Percentiles rank a stretch among this genome's conserved stretches.
phyloP scores from a whole-genome alignment of 768 basidiomycete species.

The Pleurotus platypus region DNA sequence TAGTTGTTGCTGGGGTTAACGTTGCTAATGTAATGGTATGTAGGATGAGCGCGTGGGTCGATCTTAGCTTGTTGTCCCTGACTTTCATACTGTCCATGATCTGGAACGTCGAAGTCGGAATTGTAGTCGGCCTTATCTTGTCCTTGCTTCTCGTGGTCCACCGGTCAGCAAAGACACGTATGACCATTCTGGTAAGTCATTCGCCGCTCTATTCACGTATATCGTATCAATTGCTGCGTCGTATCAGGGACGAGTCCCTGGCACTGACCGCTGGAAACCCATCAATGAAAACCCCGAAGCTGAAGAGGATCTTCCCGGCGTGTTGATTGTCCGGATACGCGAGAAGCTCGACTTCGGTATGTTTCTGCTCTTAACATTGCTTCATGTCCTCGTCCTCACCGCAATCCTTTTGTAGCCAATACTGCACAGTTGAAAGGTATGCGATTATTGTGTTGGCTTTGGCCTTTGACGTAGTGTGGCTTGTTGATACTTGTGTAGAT shows the following conservation, averaged over 20 bases:
- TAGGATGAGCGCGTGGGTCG: slow-evolving; percentile 92
- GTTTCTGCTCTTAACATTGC: slow-evolving; percentile 17
- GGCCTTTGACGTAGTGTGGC: not conserved
- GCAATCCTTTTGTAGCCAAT: slow-evolving; percentile 55
- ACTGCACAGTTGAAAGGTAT: slow-evolving; percentile 90
- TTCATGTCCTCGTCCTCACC: not conserved
- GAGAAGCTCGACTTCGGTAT: slow-evolving; percentile 90
- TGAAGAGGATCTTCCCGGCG: slow-evolving; percentile 75
- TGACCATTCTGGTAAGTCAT: slow-evolving; percentile 78
- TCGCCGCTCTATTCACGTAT: not conserved
- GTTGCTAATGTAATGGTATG: not conserved
- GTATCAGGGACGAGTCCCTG: slow-evolving; percentile 77
- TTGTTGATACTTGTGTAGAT: slow-evolving; percentile 36
- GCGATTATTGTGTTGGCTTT: not conserved
- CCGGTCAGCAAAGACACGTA: slow-evolving; percentile 82
- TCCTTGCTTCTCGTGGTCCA: slow-evolving; percentile 88
- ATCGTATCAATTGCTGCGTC: not conserved
- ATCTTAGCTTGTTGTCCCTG: slow-evolving; percentile 76
- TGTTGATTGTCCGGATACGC: slow-evolving; percentile 83
- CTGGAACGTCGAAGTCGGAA: slow-evolving; percentile 90
- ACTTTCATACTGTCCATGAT: slow-evolving; percentile 87
- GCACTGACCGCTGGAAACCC: slow-evolving; percentile 87
- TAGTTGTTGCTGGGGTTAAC: not conserved
- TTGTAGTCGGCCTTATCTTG: slow-evolving; percentile 84
- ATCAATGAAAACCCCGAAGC: slow-evolving; percentile 85